Conservation (phyloP, 2,329 filamentous ascomycete species). For the Metarhizium guizhouense region DNA sequence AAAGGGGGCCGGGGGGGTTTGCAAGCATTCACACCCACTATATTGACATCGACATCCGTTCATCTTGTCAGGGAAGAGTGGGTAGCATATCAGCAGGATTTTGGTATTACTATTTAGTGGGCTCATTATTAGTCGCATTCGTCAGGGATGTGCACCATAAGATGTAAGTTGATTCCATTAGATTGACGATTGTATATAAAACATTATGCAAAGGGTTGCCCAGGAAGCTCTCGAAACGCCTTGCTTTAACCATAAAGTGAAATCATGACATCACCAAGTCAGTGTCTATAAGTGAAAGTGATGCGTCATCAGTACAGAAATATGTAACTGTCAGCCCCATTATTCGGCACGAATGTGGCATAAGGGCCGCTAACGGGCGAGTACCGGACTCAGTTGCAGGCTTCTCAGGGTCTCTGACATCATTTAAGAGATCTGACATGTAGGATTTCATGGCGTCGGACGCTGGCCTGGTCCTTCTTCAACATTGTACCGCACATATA, state of each 20-base stretch:
- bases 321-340: not conserved
- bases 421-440: too few relatives aligned
- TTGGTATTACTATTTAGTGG: not conserved
- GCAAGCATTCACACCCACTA: not conserved
- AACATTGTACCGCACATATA: slow-evolving; percentile 64
- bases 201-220: not conserved
- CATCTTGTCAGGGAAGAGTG: not conserved
- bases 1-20: not conserved
- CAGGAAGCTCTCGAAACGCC: not conserved
- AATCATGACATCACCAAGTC: not conserved
- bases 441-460: not conserved
- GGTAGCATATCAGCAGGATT: not conserved
- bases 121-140: not conserved
- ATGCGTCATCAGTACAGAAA: not conserved
- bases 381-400: not conserved
- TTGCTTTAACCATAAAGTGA: not conserved
- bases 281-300: not conserved
- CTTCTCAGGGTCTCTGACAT: not conserved
- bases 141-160: not conserved
- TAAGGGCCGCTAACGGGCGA: too few relatives aligned
- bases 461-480: not conserved
- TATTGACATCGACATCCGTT: not conserved
- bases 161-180: not conserved
- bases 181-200: not conserved
- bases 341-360: not conserved